These are phyloP conservation scores for Globisporangium ultimum DNA, from an alignment of 352 stramenopile genomes.

Conservation along the genomic window DNA sequence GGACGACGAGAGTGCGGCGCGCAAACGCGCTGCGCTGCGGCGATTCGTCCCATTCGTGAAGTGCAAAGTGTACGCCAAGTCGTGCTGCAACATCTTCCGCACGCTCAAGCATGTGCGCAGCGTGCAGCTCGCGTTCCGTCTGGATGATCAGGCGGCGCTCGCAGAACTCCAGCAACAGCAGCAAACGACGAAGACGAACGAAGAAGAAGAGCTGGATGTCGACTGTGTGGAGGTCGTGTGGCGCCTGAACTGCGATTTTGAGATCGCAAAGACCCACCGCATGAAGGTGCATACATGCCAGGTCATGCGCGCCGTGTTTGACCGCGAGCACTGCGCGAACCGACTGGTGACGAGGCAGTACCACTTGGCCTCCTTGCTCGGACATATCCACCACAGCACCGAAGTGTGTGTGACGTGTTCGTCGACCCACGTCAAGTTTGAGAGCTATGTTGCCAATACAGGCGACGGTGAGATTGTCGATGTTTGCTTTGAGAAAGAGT, in stretches of 20 bases:
- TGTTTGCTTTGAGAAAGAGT: not conserved
- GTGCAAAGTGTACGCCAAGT: constrained; percentile 77
- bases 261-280: constrained; percentile 84
- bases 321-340: constrained; percentile 49
- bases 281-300: constrained; percentile 79
- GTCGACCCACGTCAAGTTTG: constrained; percentile 67
- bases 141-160: constrained; percentile 35
- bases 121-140: constrained; percentile 58
- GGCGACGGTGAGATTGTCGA: constrained; percentile 31
- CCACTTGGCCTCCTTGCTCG: constrained; percentile 69
- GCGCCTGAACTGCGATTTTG: constrained; percentile 73
- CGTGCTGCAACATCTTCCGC: constrained; percentile 77
- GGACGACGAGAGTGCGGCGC: not conserved
- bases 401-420: constrained; percentile 73
- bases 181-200: not conserved
- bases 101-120: constrained; percentile 81
- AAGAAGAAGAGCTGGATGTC: constrained; percentile 46
- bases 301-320: constrained; percentile 79
- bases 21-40: constrained; percentile 4
- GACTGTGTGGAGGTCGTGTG: constrained; percentile 70
- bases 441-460: constrained; percentile 68
- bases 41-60: constrained; percentile 44
- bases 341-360: constrained; percentile 62
- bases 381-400: constrained; percentile 79
- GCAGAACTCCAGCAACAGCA: constrained; percentile 19